These are phyloP conservation scores for Sodiomyces alkalinus DNA, from an alignment of 2,329 filamentous ascomycete species.

Conservation along the genomic window DNA sequence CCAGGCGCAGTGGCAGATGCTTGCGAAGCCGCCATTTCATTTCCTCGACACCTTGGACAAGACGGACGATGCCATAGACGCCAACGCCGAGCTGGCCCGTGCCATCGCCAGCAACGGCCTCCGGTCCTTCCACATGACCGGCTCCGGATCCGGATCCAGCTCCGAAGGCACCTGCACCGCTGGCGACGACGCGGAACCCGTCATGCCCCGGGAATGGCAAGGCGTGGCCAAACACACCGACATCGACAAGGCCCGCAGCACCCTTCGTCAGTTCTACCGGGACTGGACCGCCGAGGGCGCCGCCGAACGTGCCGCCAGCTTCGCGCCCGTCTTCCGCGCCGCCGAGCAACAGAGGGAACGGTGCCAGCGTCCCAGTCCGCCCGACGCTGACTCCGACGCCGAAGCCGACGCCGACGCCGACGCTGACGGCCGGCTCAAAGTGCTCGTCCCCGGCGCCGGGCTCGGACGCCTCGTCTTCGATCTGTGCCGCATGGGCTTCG, in stretches of 20 bases:
- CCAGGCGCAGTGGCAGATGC: conserved; percentile 65
- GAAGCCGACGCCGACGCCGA: conserved; percentile 15
- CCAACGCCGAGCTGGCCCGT: conserved; percentile 70
- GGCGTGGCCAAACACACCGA: conserved; percentile 58
- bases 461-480: conserved; percentile 84
- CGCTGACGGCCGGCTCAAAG: too few relatives aligned
- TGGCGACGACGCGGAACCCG: conserved; percentile 22
- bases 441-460: conserved; percentile 82
- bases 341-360: conserved; percentile 34
- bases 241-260: conserved; percentile 83
- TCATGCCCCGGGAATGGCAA: conserved; percentile 49
- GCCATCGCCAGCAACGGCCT: conserved; percentile 60
- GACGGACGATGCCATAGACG: conserved; percentile 77
- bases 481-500: conserved; percentile 56
- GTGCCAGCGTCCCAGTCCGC: conserved; percentile 4
- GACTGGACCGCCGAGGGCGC: conserved; percentile 79
- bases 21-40: conserved; percentile 69
- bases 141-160: not conserved
- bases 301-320: conserved; percentile 55
- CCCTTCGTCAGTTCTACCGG: conserved; percentile 82
- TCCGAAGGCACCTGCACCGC: too few relatives aligned
- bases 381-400: too few relatives aligned
- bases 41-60: conserved; percentile 63
- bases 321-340: conserved; percentile 54
- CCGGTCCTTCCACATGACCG: conserved; percentile 45